Conservation (phyloP, 2,329 filamentous ascomycete genomes). For the Colletotrichum agaves region DNA sequence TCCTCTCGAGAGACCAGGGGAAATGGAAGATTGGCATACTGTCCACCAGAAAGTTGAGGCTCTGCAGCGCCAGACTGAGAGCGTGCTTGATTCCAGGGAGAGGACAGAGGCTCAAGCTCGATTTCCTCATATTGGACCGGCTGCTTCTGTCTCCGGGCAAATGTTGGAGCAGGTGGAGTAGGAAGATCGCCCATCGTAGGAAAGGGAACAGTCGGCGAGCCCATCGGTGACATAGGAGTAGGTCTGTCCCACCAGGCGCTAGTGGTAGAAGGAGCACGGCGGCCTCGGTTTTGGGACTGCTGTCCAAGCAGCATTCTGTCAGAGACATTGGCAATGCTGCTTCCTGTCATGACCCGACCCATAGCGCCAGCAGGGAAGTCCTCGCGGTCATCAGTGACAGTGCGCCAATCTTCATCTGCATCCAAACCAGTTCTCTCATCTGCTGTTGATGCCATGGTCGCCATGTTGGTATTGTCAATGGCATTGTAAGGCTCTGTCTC, state of each 20-base stretch:
- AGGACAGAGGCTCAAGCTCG: constrained; percentile 2
- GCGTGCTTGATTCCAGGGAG: not conserved
- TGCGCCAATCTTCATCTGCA: constrained; percentile 37
- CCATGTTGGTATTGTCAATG: constrained; percentile 16
- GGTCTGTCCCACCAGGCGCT: constrained; percentile 24
- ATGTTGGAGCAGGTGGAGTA: not conserved
- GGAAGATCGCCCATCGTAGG: not conserved
- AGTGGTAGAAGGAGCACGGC: not conserved
- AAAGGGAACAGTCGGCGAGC: constrained; percentile 13
- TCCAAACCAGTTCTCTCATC: constrained; percentile 10
- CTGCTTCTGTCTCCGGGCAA: not conserved
- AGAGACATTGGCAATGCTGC: constrained; percentile 38
- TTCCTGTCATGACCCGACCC: constrained; percentile 36
- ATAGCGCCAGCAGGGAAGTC: constrained; percentile 5
- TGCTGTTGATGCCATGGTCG: not conserved
- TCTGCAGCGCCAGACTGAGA: not conserved
- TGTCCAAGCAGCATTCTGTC: constrained; percentile 19
- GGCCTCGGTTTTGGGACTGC: not conserved
- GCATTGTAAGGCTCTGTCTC: constrained; percentile 19
- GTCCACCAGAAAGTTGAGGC: not conserved
- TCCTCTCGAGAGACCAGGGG: constrained; percentile 30
- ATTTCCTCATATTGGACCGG: constrained; percentile 23
- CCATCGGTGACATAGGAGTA: not conserved
- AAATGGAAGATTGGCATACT: constrained; percentile 22
- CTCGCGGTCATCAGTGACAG: constrained; percentile 33